Percentiles rank a stretch among this genome's conserved stretches.
Conservation (phyloP, 768 basidiomycete genomes). For the Gloeopeniophorella convolvens region DNA sequence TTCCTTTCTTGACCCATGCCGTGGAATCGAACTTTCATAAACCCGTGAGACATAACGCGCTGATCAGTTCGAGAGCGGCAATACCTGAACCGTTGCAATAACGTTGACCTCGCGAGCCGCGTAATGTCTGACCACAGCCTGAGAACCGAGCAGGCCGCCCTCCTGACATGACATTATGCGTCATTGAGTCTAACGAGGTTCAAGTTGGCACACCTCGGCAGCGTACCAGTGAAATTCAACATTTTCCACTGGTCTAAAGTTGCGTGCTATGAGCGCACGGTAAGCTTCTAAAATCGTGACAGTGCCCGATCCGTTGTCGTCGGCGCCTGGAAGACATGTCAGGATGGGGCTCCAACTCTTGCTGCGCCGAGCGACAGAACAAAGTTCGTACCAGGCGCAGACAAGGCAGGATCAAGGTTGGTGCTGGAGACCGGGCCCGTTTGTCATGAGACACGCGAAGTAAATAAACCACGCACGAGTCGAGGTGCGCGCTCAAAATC, state of each 20-base stretch:
- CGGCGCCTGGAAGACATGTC: conserved; percentile 47
- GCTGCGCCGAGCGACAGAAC: too few species aligned
- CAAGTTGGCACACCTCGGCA: conserved; percentile 57
- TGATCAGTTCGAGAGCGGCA: conserved; percentile 1
- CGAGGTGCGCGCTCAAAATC: conserved; percentile 74
- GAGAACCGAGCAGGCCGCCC: too few species aligned
- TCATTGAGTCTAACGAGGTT: conserved; percentile 1
- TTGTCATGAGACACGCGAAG: too few species aligned
- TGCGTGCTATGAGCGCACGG: conserved; percentile 57
- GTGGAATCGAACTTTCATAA: conserved; percentile 85
- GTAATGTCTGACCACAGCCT: conserved; percentile 79
- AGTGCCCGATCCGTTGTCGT: conserved; percentile 53
- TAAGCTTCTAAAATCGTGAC: conserved; percentile 72
- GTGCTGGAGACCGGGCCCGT: too few species aligned
- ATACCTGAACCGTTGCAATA: conserved; percentile 75
- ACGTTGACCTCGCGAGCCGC: conserved; percentile 55
- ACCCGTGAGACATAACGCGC: conserved; percentile 7
- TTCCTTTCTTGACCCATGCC: conserved; percentile 81
- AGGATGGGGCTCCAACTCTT: conserved; percentile 21
- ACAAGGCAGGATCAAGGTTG: too few species aligned
- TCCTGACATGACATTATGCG: conserved; percentile 64
- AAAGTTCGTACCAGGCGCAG: too few species aligned
- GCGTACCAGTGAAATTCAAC: conserved; percentile 84
- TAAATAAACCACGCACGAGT: conserved; percentile 42
- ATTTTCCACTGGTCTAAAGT: conserved; percentile 56